Conservation (phyloP, 768 basidiomycete species). For the Russula emetica region DNA sequence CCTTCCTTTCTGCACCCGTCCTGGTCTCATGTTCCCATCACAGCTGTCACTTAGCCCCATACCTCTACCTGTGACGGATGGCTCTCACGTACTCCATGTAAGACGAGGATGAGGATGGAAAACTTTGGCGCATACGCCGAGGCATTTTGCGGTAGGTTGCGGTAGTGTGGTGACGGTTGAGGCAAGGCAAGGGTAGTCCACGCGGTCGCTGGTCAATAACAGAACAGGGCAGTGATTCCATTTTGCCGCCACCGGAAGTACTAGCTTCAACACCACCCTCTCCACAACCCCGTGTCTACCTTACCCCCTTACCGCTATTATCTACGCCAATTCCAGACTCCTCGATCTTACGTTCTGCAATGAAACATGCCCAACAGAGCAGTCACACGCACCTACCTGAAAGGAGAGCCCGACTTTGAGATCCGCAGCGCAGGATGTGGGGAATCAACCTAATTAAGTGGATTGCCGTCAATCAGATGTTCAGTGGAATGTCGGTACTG, state of each 20-base stretch:
- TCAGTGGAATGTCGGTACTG: neutral
- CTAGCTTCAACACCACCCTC: neutral
- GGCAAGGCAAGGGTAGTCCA: constrained; percentile 12
- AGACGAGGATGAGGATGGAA: neutral
- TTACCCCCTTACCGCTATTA: constrained; percentile 21
- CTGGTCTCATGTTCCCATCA: constrained; percentile 7
- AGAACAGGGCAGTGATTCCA: constrained; percentile 4
- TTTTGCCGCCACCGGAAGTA: neutral
- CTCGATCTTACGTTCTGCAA: constrained; percentile 7
- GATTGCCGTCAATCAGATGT: neutral
- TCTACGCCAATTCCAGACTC: constrained; percentile 11
- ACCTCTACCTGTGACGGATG: neutral
- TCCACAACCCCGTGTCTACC: constrained; percentile 16
- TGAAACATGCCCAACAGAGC: neutral
- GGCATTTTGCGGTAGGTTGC: constrained; percentile 17
- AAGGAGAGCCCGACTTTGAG: neutral
- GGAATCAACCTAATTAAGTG: neutral
- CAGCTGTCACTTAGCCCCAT: constrained; percentile 18
- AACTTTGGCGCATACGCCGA: neutral
- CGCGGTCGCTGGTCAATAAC: constrained; percentile 6
- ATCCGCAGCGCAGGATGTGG: constrained; percentile 1
- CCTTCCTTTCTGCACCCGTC: neutral
- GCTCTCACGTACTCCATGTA: neutral
- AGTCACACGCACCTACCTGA: constrained; percentile 6
- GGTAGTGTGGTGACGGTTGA: constrained; percentile 14